Evolutionary conservation across 2,329 filamentous ascomycete genomes (phyloP), one percentile per base, ranked within the genome.

Genomic region (Fusarium anguioides): DNA sequence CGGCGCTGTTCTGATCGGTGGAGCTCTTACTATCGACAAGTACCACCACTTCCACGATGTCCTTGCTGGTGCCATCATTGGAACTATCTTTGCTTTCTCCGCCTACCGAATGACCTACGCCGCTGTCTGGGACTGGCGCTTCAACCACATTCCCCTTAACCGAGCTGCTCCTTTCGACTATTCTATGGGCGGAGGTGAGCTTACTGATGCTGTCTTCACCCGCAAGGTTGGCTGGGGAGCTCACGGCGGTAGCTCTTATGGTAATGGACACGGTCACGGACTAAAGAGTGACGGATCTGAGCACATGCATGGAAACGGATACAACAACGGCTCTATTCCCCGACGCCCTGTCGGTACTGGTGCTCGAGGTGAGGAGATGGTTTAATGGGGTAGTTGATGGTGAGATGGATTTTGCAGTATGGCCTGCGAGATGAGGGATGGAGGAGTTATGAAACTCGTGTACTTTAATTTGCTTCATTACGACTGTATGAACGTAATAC

Each of bases 31-130:
- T 1, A 91, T 93, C 56, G 88, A 93, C 66, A 87, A 91, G 74
- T 91, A 83, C 74, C 91, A 94, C 78, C 89, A 93, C 77, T 91
- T 89, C 88, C 92, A 92, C 62, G 90, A 93, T 55, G 81, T 91
- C n/a, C 58, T 91, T 1, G 88, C 87, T 0, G 90, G 90, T 7
- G 89, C 84, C 0, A 73, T 85, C 37, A 90, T 92, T 42, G 90
- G 90, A 4, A 88, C 85, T 3, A 74, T 86, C 60, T 86, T 91
- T 77, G 90, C 89, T 0, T 88, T 91, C 70, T 86, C 83, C 2
- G 75, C 84, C 1, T 92, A 91, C 74, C 81, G 90, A 52, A 90
- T 90, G 87, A 83, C 86, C 4, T 92, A 90, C 68, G 88, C 88
- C 1, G 80, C 84, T 10, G 81, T 91, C 48, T 92, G 88, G 87